These are phyloP conservation scores for Hypoxylon lienhwacheense DNA, from an alignment of 495 filamentous ascomycete genomes.

Conservation along the genomic window DNA sequence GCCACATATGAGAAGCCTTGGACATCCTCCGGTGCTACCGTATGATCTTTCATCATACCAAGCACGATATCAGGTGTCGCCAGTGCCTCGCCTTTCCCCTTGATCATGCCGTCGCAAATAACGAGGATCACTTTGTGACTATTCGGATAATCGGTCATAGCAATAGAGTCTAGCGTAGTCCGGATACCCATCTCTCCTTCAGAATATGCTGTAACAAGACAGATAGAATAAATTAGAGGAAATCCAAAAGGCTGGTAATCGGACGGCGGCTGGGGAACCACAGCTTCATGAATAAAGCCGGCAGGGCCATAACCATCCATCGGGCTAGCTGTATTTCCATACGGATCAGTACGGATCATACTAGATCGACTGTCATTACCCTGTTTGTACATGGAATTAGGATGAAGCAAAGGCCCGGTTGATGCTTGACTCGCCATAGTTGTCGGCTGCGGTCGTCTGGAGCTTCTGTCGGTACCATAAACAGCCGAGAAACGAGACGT, in stretches of 20 bases:
- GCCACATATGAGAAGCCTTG: slow-evolving; percentile 93
- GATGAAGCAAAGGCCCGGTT: slow-evolving; percentile 73
- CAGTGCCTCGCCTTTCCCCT: slow-evolving; percentile 85
- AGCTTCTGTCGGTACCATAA: slow-evolving; percentile 67
- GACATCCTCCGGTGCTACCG: slow-evolving; percentile 75
- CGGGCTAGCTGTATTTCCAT: slow-evolving; percentile 58
- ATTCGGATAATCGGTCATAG: slow-evolving; percentile 97
- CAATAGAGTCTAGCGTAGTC: slow-evolving; percentile 93
- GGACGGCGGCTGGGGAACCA: slow-evolving; percentile 95
- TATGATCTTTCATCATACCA: slow-evolving; percentile 92
- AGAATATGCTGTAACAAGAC: slow-evolving; percentile 95
- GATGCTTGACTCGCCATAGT: slow-evolving; percentile 97
- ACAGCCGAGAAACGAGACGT: slow-evolving; percentile 95
- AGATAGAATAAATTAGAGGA: slow-evolving; percentile 89
- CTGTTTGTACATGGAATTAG: slow-evolving; percentile 70
- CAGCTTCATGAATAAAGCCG: slow-evolving; percentile 92
- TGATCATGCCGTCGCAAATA: slow-evolving; percentile 97
- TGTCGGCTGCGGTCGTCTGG: slow-evolving; percentile 62
- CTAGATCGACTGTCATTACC: slow-evolving; percentile 67
- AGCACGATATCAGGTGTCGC: slow-evolving; percentile 90
- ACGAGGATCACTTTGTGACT: slow-evolving; percentile 96
- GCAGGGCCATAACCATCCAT: slow-evolving; percentile 78
- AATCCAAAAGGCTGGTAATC: slow-evolving; percentile 97
- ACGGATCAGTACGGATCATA: slow-evolving; percentile 54
- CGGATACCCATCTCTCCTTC: slow-evolving; percentile 92